Evolutionary conservation across 169 alveolate genomes (phyloP).

Genomic region (Eimeria sp.): DNA sequence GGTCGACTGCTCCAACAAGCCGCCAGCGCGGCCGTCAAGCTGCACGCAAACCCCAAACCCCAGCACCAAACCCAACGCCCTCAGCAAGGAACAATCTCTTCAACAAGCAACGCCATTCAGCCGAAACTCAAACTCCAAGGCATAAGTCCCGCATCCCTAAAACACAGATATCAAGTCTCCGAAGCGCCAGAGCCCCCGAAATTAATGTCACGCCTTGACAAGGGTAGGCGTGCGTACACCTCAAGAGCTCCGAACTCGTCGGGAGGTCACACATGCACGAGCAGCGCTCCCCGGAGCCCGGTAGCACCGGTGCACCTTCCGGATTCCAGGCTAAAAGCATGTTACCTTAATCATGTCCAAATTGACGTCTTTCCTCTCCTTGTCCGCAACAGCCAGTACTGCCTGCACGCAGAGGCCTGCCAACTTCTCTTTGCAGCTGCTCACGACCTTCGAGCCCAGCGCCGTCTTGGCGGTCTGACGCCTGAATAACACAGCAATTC

Average conservation of each 20-base stretch:
- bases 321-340: neutral
- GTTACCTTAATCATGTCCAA: conserved; percentile 98
- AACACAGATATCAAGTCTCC: neutral
- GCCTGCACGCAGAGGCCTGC: conserved; percentile 98
- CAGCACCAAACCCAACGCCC: neutral
- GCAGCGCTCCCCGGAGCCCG: no score
- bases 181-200: no score
- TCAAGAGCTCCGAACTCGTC: no score
- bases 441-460: conserved; percentile 98
- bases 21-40: conserved; percentile 99
- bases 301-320: no score
- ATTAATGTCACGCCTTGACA: no score
- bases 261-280: no score
- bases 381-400: conserved; percentile 98
- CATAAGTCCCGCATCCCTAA: neutral
- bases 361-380: conserved; percentile 98
- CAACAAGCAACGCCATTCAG: no score
- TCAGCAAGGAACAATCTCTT: neutral
- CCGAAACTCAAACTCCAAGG: no score
- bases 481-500: conserved; percentile 32
- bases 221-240: no score
- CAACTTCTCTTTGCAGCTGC: conserved; percentile 76
- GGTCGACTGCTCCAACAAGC: conserved; percentile 97
- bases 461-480: conserved; percentile 98
- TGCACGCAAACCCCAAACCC: neutral